Evolutionary conservation across 179 eudicot genomes (phyloP).

Genomic region (Monotropa hypopitys): DNA sequence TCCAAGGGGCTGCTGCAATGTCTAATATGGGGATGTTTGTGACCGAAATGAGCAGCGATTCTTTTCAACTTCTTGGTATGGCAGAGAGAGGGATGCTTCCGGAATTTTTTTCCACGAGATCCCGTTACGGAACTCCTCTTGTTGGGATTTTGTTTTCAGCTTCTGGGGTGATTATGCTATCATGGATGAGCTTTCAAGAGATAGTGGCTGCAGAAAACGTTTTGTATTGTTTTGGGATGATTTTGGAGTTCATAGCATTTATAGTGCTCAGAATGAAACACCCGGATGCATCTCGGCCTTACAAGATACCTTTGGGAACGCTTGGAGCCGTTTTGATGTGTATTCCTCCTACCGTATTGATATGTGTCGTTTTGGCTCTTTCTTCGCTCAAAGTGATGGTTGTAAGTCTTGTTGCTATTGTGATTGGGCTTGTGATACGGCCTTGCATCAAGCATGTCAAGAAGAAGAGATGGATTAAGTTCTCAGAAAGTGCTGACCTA

Average conservation of each 20-base stretch:
- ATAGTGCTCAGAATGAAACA: slow-evolving; percentile 12
- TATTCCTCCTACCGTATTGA: slow-evolving; percentile 17
- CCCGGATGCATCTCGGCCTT: slow-evolving; percentile 15
- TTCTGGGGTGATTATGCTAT: slow-evolving; percentile 18
- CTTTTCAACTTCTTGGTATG: slow-evolving; percentile 21
- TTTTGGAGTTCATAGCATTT: slow-evolving; percentile 18
- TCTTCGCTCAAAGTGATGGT: slow-evolving; percentile 13
- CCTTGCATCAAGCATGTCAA: slow-evolving; percentile 14
- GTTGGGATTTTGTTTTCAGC: slow-evolving; percentile 18
- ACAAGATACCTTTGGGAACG: slow-evolving; percentile 16
- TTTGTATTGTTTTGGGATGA: slow-evolving; percentile 19
- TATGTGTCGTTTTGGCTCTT: slow-evolving; percentile 13
- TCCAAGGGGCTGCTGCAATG: slow-evolving; percentile 18
- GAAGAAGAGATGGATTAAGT: slow-evolving; percentile 16
- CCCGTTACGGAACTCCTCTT: slow-evolving; percentile 17
- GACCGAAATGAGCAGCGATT: slow-evolving; percentile 20
- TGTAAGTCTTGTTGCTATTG: slow-evolving; percentile 11
- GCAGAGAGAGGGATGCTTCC: slow-evolving; percentile 22
- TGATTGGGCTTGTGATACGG: slow-evolving; percentile 15
- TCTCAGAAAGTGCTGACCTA: slow-evolving; percentile 9
- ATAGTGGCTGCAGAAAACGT: slow-evolving; percentile 20
- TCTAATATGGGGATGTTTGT: slow-evolving; percentile 23
- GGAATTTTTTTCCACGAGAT: slow-evolving; percentile 12
- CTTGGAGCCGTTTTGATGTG: slow-evolving; percentile 13
- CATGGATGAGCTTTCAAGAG: slow-evolving; percentile 22